phyloP scores from a whole-genome alignment of 176 grass and related monocot species.

The Oryza rufipogon region DNA sequence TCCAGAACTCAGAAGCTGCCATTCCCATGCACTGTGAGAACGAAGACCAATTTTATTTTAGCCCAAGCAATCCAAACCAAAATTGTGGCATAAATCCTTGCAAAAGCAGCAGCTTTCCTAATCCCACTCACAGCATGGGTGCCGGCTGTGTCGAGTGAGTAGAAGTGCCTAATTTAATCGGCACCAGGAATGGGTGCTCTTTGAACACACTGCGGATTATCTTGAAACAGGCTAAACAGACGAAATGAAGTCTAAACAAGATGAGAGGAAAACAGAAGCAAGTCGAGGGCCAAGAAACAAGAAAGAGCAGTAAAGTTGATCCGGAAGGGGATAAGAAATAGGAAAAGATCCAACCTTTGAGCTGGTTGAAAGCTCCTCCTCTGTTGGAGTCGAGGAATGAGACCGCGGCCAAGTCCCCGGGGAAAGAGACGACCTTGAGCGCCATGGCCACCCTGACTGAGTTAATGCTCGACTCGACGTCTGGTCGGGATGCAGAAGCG shows the following conservation, averaged over 20 bases:
- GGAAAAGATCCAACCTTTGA: constrained; percentile 64
- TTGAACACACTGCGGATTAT: not conserved
- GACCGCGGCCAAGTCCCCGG: constrained; percentile 52
- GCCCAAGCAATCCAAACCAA: not conserved
- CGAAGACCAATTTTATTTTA: not conserved
- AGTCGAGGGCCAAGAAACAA: not conserved
- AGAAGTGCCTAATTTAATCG: not conserved
- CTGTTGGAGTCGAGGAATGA: constrained; percentile 67
- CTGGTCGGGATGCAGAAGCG: not conserved
- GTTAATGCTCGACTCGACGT: not conserved
- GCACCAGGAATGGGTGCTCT: not conserved
- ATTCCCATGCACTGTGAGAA: constrained; percentile 39
- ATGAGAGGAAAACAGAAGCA: not conserved
- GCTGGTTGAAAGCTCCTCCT: constrained; percentile 44
- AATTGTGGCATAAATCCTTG: not conserved
- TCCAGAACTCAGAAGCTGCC: constrained; percentile 27
- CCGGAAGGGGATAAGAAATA: constrained; percentile 1
- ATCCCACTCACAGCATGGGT: not conserved
- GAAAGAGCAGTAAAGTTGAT: not conserved
- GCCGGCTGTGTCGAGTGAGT: not conserved
- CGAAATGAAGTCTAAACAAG: not conserved
- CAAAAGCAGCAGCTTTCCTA: not conserved
- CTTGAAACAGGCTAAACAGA: not conserved
- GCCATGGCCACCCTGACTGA: not conserved
- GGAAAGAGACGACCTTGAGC: constrained; percentile 57